These are phyloP conservation scores for Corylus americana DNA, from an alignment of 306 rosid species.

Conservation along the genomic window DNA sequence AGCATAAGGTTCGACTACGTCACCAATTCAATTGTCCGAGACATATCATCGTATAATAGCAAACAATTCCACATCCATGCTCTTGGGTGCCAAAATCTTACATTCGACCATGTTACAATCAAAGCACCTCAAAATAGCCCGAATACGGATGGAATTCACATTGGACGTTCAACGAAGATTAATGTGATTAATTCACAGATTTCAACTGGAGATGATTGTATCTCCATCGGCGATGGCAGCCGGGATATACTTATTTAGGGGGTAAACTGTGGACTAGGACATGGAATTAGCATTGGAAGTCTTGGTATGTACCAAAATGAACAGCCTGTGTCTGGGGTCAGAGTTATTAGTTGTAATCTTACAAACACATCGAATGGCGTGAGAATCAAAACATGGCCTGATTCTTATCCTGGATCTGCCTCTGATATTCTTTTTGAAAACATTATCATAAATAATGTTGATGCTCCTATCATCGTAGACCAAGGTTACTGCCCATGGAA, in stretches of 20 bases:
- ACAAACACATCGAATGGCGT: slow-evolving; percentile 37
- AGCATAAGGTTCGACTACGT: slow-evolving; percentile 40
- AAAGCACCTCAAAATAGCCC: slow-evolving; percentile 33
- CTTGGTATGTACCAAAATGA: slow-evolving; percentile 37
- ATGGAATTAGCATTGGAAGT: slow-evolving; percentile 52
- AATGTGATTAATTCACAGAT: slow-evolving; percentile 30
- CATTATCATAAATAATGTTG: slow-evolving; percentile 39
- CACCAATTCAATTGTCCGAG: slow-evolving; percentile 27
- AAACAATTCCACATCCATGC: slow-evolving; percentile 48
- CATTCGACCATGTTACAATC: slow-evolving; percentile 28
- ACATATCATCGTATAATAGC: slow-evolving; percentile 36
- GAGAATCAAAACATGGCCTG: slow-evolving; percentile 56
- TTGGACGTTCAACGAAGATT: slow-evolving; percentile 44
- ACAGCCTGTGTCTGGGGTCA: slow-evolving; percentile 23
- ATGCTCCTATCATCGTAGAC: slow-evolving; percentile 40
- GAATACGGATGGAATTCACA: slow-evolving; percentile 56
- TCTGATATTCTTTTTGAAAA: slow-evolving; percentile 39
- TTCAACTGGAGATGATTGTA: slow-evolving; percentile 52
- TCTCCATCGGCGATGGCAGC: slow-evolving; percentile 54
- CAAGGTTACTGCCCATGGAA: slow-evolving; percentile 61
- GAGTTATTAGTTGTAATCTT: slow-evolving; percentile 34
- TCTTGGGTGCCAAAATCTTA: slow-evolving; percentile 31
- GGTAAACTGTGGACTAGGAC: slow-evolving; percentile 51
- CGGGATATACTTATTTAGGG: slow-evolving; percentile 4
- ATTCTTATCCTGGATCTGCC: not conserved